Evolutionary conservation across 768 basidiomycete genomes (phyloP).

Genomic region (Suillus tomentosus): DNA sequence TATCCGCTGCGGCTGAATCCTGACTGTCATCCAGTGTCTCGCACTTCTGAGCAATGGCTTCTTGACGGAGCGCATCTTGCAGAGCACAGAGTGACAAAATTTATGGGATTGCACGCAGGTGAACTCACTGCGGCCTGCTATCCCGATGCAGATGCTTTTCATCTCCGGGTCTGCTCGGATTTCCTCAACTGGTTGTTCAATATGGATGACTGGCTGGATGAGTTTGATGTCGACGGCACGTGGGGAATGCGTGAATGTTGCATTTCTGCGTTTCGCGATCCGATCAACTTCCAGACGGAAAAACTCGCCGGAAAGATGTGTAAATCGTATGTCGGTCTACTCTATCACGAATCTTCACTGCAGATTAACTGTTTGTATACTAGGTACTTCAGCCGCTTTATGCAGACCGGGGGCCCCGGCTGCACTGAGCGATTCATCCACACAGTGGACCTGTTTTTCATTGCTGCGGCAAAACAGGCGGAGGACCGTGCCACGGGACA

Average conservation of each 20-base stretch:
- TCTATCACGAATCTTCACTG: neutral
- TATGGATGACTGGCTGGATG: slow-evolving; percentile 36
- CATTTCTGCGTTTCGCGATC: slow-evolving; percentile 33
- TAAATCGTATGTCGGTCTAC: slow-evolving; percentile 34
- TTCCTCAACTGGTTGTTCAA: slow-evolving; percentile 47
- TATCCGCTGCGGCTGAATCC: slow-evolving; percentile 39
- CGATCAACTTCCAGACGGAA: slow-evolving; percentile 26
- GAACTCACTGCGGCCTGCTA: slow-evolving; percentile 64
- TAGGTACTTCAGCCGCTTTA: slow-evolving; percentile 42
- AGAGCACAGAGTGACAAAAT: slow-evolving; percentile 26
- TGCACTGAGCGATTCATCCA: slow-evolving; percentile 43
- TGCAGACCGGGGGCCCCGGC: slow-evolving; percentile 39
- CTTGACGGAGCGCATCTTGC: slow-evolving; percentile 18
- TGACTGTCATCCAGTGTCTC: slow-evolving; percentile 37
- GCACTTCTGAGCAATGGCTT: slow-evolving; percentile 41
- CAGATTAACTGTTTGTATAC: slow-evolving; percentile 14
- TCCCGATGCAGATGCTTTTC: slow-evolving; percentile 46
- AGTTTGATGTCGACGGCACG: slow-evolving; percentile 32
- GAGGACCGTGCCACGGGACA: slow-evolving; percentile 40
- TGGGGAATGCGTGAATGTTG: slow-evolving; percentile 34
- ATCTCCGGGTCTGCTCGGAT: slow-evolving; percentile 60
- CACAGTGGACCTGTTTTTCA: slow-evolving; percentile 42
- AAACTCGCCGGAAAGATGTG: slow-evolving; percentile 34
- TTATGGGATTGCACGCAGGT: slow-evolving; percentile 58
- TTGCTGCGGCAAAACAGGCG: slow-evolving; percentile 45